These are phyloP conservation scores for Williopsis jadinii DNA, from an alignment of 1,139 yeast species.

Conservation along the genomic window DNA sequence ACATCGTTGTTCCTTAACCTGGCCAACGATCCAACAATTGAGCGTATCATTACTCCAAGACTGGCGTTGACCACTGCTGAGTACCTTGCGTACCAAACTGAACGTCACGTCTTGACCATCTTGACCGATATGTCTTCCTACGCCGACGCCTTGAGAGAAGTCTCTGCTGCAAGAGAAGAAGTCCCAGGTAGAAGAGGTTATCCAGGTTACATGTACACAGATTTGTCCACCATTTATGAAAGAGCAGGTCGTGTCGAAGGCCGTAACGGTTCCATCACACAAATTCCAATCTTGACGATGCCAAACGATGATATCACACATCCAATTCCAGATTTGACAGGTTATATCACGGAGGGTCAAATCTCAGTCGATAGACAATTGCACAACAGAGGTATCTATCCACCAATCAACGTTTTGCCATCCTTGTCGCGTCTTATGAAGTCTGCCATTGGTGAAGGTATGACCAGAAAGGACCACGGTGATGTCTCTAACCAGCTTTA, in stretches of 20 bases:
- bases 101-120: conserved; percentile 96
- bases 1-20: conserved; percentile 91
- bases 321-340: conserved; percentile 99
- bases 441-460: conserved; percentile 99
- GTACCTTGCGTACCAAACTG: conserved; percentile 97
- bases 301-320: conserved; percentile 99
- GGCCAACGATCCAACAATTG: conserved; percentile 99
- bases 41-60: conserved; percentile 98
- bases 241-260: conserved; percentile 99
- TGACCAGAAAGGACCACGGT: conserved; percentile 99
- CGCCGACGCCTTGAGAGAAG: conserved; percentile 99
- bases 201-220: conserved; percentile 99
- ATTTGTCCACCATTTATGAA: conserved; percentile 96
- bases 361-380: conserved; percentile 95
- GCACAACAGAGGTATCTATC: conserved; percentile 93
- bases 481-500: conserved; percentile 98
- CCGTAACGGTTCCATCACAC: conserved; percentile 98
- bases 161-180: conserved; percentile 99
- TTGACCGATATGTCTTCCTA: conserved; percentile 98
- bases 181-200: conserved; percentile 99
- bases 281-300: conserved; percentile 97
- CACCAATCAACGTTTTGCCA: conserved; percentile 97
- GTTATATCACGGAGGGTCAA: conserved; percentile 99
- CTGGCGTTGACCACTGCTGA: conserved; percentile 99
- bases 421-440: conserved; percentile 97